Evolutionary conservation across 2,329 filamentous ascomycete species (phyloP).

Genomic region (Alternaria sp.): DNA sequence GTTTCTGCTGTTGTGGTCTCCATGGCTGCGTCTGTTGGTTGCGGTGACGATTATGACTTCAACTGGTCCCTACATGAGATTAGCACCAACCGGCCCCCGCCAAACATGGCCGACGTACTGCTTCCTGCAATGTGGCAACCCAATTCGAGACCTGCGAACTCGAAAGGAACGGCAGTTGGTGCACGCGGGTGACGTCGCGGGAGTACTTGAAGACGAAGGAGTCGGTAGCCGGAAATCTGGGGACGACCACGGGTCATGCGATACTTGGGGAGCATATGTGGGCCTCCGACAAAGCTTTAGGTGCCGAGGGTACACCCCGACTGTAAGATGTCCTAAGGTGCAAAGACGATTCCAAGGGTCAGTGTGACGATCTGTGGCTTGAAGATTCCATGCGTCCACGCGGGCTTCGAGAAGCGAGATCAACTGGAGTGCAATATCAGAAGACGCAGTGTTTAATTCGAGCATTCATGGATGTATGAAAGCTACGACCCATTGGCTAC

Average conservation of each 20-base stretch:
- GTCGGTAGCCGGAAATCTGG: conserved; percentile 37
- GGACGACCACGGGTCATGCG: conserved; percentile 45
- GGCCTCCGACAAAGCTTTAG: conserved; percentile 45
- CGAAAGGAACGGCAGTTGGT: conserved; percentile 5
- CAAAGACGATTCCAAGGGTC: conserved; percentile 31
- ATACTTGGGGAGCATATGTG: conserved; percentile 49
- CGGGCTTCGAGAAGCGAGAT: conserved; percentile 52
- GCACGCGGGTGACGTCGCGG: conserved; percentile 9
- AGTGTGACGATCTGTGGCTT: conserved; percentile 48
- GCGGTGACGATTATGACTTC: conserved; percentile 10
- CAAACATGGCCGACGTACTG: conserved; percentile 15
- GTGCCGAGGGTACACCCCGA: conserved; percentile 44
- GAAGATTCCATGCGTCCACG: conserved; percentile 50
- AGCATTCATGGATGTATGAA: conserved; percentile 27
- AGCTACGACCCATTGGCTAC: conserved; percentile 34
- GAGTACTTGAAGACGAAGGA: conserved; percentile 23
- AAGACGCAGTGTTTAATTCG: conserved; percentile 44
- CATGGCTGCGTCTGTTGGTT: conserved; percentile 31
- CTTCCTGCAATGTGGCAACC: conserved; percentile 8
- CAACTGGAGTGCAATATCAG: conserved; percentile 43
- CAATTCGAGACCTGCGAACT: background rate
- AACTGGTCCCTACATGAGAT: conserved; percentile 17
- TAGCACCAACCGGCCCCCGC: conserved; percentile 9
- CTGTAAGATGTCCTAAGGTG: conserved; percentile 38
- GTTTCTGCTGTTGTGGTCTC: conserved; percentile 37